Evolutionary conservation across 2,329 filamentous ascomycete species (phyloP).

Genomic region (Aspergillus quadricinctus): DNA sequence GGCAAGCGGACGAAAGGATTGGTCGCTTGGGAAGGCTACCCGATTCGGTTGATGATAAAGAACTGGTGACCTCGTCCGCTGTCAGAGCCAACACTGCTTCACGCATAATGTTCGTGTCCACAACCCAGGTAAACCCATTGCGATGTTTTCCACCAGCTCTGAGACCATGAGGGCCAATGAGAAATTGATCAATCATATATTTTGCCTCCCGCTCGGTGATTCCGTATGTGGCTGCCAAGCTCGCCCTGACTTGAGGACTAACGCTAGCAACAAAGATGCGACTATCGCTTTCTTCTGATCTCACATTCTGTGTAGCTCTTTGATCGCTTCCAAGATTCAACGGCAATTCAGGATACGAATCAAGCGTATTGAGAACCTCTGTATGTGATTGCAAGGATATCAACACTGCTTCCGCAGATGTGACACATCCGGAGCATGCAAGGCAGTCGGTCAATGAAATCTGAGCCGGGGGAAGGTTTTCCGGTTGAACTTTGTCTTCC

Average conservation of each 20-base stretch:
- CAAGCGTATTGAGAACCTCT: slow-evolving; percentile 80
- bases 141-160: slow-evolving; percentile 64
- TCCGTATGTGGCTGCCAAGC: slow-evolving; percentile 77
- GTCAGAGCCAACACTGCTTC: slow-evolving; percentile 79
- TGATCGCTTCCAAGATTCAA: slow-evolving; percentile 19
- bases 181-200: slow-evolving; percentile 74
- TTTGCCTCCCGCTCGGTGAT: slow-evolving; percentile 70
- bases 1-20: slow-evolving; percentile 78
- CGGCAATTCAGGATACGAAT: slow-evolving; percentile 51
- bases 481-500: slow-evolving; percentile 67
- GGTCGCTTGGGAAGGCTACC: slow-evolving; percentile 35
- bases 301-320: slow-evolving; percentile 44
- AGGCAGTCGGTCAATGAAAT: slow-evolving; percentile 97
- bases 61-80: slow-evolving; percentile 63
- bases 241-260: slow-evolving; percentile 85
- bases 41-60: slow-evolving; percentile 17
- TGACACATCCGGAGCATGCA: slow-evolving; percentile 95
- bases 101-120: slow-evolving; percentile 81
- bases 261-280: slow-evolving; percentile 89
- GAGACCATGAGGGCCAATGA: slow-evolving; percentile 67
- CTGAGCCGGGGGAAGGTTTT: slow-evolving; percentile 67
- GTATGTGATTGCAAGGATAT: slow-evolving; percentile 90
- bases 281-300: slow-evolving; percentile 40
- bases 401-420: slow-evolving; percentile 93
- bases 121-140: slow-evolving; percentile 80